Evolutionary conservation across 2,329 filamentous ascomycete species (phyloP), one percentile per base, ranked within the genome.

Genomic region (Pseudogymnoascus sp.): DNA sequence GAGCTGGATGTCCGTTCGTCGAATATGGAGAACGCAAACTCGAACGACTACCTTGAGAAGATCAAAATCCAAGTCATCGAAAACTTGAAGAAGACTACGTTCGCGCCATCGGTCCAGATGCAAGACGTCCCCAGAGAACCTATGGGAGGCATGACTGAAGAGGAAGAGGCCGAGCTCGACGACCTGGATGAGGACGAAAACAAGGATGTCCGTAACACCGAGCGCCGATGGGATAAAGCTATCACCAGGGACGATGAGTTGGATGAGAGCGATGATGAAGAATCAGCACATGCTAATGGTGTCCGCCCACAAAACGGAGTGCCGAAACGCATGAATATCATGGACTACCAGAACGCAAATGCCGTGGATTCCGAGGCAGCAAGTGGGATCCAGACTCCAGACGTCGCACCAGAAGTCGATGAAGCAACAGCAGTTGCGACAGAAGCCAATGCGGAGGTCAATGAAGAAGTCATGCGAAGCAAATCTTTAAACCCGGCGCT

Each of bases 11-110:
- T 96, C 1, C 87, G 91, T 28, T 83, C 96, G 1, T 90, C 89
- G 11, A 93, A 92, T 66, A 91, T 95, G 79, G 92, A 96, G 72
- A 97, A 97, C 70, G 89, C 92, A 46, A 96, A 96, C 73, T 89
- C 90, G 63, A 82, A 85, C 61, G 86, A 92, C 62, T 93, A 96
- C 68, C 81, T 97, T 2, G 86, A 92, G 46, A 89, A 89, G 70
- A 89, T 97, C 70, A 89, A 93, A 65, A 84, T 89, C 66, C 85
- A 89, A 36, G 87, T 96, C 31, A 85, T 91, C 62, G 91, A 96
- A 70, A 96, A 97, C 73, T 78, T 99, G 61, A 84, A 90, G 66
- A 93, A 93, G 74, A 89, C 96, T 28, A 85, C 90, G 44, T 89
- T 90, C 36, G 91, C 88, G 0, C 95, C 95, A 1, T 96, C 92